Percentiles rank a stretch among this genome's conserved stretches.
These are phyloP conservation scores for Chiua virens DNA, from an alignment of 768 basidiomycete species.

Conservation along the genomic window DNA sequence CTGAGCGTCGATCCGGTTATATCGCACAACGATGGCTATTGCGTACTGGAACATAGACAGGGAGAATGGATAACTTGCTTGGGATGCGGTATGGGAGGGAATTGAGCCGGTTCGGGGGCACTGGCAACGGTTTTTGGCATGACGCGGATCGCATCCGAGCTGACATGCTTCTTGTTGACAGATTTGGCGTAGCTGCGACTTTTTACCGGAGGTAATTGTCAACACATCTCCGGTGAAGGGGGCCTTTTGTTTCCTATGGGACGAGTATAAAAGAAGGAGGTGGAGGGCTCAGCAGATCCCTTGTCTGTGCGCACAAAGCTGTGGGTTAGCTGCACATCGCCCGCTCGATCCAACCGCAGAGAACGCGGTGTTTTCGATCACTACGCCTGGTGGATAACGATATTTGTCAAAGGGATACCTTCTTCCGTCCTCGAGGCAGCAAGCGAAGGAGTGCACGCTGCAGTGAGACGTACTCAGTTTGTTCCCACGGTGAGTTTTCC, in stretches of 20 bases:
- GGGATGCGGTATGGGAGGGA: constrained; percentile 3
- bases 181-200: constrained; percentile 13
- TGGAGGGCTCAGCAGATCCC: neutral
- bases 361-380: constrained; percentile 21
- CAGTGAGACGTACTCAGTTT: constrained; percentile 12
- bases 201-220: constrained; percentile 15
- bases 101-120: constrained; percentile 21
- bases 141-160: constrained; percentile 20
- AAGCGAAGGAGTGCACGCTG: constrained; percentile 28
- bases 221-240: constrained; percentile 8
- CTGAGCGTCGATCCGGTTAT: constrained; percentile 23
- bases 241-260: neutral
- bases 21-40: constrained; percentile 14
- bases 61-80: neutral
- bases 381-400: constrained; percentile 23
- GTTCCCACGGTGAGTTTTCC: constrained; percentile 35
- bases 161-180: neutral
- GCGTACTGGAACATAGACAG: neutral
- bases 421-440: constrained; percentile 34
- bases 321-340: constrained; percentile 8
- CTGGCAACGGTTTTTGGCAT: neutral
- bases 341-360: constrained; percentile 13
- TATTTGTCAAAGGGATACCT: constrained; percentile 19
- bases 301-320: constrained; percentile 3
- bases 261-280: constrained; percentile 21